Base-by-base conservation (phyloP, 1,139 yeast species). In the Hyphopichia burtonii region DNA sequence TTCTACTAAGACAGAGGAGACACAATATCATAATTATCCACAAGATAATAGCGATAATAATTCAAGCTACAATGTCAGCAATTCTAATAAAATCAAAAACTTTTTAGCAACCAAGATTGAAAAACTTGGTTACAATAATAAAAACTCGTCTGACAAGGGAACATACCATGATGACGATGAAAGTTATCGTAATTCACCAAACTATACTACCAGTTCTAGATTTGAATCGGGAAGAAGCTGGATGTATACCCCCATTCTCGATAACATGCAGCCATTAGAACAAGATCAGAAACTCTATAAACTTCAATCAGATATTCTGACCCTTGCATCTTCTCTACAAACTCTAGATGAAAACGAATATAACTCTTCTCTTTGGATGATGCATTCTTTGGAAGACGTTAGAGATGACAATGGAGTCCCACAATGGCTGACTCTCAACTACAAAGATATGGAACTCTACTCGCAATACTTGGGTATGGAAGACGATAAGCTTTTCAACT, bases 81-180 rank as follows among this genome's bases (percentile, higher is more conserved):
- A 63, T 35, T 57, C 68, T 3, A 59, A 58, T 25, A 64, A 58
- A 37, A 55, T 66, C 16, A 61, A 55, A 39, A 58, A 52, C 14
- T 61, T 62, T 37, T 46, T 68, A 6, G 60, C 71, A 1, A 55
- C 63, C 30, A 67, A 66, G 33, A 68, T 67, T 42, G 71, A 61
- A 43, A 64, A 58, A 42, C 46, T 66, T 23, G 69, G 68, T 2
- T 65, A 65, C 40, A 38, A 50, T 3, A 48, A 48, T 17, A 48
- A 30, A 15, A 37, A 37, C 12, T 34, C 33, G 25, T 28, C 9
- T 4, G 12, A 32, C 16, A 32, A 38, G 17, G 31, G 33, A n/a
- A 30, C n/a, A 28, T 28, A n/a, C 9, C 38, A 28, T 6, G 3
- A 25, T 5, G 38, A 36, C n/a, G 17, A 16, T 9, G 38, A 27